Evolutionary conservation across 768 basidiomycete genomes (phyloP).

Genomic region (Pisolithus tinctorius): DNA sequence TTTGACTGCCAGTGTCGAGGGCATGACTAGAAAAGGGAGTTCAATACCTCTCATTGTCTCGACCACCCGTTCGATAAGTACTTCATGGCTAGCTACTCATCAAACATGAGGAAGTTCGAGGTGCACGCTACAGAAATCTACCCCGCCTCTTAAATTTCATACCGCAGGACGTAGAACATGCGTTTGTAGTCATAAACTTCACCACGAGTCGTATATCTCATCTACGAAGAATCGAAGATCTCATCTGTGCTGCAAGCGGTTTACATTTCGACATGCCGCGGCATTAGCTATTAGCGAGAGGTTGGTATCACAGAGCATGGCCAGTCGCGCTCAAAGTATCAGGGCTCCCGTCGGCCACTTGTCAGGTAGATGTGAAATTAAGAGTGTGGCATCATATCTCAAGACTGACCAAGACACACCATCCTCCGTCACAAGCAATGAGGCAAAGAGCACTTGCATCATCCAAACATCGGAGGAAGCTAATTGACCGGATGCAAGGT

Average conservation of each 20-base stretch:
- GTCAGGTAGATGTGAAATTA: neutral
- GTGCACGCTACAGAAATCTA: neutral
- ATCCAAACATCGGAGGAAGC: slow-evolving; percentile 1
- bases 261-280: neutral
- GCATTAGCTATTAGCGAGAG: neutral
- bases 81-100: neutral
- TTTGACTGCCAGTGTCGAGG: neutral
- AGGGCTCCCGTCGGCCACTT: neutral
- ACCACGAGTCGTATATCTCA: neutral
- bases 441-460: slow-evolving; percentile 7
- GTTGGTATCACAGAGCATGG: no score
- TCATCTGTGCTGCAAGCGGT: neutral
- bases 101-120: neutral
- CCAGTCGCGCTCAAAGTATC: neutral
- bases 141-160: neutral
- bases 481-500: slow-evolving; percentile 9
- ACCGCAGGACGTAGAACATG: neutral
- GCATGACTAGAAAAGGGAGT: neutral
- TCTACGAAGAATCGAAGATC: neutral
- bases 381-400: neutral
- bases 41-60: neutral
- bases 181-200: neutral
- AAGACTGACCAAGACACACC: neutral
- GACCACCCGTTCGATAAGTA: neutral
- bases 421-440: slow-evolving; percentile 3